Conservation (phyloP, 202 grass and related monocot species). For the Miscanthus sacchariflorus region DNA sequence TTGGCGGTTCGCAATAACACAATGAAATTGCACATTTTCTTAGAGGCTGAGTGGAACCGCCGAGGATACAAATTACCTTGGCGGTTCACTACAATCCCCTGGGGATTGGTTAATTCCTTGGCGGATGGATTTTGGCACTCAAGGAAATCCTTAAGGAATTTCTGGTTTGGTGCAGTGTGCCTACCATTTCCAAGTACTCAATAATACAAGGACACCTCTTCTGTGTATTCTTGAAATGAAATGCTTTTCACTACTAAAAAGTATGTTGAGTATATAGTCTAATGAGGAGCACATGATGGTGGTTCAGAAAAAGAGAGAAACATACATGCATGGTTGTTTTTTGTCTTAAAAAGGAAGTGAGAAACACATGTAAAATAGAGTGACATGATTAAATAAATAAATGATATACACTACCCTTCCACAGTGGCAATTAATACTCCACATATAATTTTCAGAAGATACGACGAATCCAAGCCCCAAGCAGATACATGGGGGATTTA, state of each 20-base stretch:
- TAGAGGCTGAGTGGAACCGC: no score
- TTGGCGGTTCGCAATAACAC: no score
- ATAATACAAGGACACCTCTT: neutral
- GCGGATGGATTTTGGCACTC: no score
- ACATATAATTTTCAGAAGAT: conserved; percentile 1
- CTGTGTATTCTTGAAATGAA: neutral
- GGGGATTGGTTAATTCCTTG: no score
- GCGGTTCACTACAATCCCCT: no score
- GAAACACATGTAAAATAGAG: neutral
- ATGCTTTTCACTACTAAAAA: no score
- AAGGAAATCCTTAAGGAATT: no score
- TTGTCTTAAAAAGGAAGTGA: neutral
- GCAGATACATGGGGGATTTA: conserved; percentile 1
- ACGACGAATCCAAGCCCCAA: neutral
- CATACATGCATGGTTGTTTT: neutral
- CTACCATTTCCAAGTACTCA: no score
- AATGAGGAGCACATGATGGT: neutral
- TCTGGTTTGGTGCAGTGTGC: no score
- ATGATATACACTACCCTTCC: neutral
- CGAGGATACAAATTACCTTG: no score
- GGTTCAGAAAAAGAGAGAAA: neutral
- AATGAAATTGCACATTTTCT: no score
- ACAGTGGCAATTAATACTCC: neutral
- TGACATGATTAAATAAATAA: neutral
- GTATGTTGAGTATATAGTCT: no score